Conservation (phyloP, 2,329 filamentous ascomycete genomes). For the Fusarium sp. region DNA sequence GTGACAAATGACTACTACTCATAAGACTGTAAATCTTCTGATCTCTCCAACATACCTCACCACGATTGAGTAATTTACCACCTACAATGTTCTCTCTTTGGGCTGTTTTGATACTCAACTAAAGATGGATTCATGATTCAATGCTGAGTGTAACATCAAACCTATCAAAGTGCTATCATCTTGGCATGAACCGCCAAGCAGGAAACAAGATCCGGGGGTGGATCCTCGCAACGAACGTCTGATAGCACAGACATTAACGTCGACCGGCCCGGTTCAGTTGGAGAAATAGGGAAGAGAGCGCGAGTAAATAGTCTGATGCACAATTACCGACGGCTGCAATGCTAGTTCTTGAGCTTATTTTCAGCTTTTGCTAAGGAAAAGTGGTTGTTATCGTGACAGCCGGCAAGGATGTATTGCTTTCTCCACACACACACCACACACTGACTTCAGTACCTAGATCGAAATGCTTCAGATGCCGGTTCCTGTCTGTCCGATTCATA, state of each 20-base stretch:
- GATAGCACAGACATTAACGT: conserved; percentile 7
- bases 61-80: too few species aligned
- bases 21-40: neutral
- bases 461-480: conserved; percentile 16
- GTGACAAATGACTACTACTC: neutral
- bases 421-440: conserved; percentile 27
- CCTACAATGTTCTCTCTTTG: too few species aligned
- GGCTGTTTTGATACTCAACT: neutral
- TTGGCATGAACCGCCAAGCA: conserved; percentile 32
- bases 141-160: neutral
- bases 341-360: conserved; percentile 34
- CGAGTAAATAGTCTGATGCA: conserved; percentile 6
- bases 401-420: conserved; percentile 26
- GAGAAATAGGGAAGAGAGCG: conserved; percentile 24
- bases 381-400: conserved; percentile 12
- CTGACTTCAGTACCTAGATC: conserved; percentile 8
- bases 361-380: conserved; percentile 11
- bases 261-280: conserved; percentile 41
- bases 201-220: conserved; percentile 32
- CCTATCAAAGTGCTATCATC: conserved; percentile 11
- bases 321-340: conserved; percentile 13
- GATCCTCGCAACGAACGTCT: conserved; percentile 9
- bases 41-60: neutral
- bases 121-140: conserved; percentile 9
- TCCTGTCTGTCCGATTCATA: conserved; percentile 2